A percentile compares a stretch with the other conserved stretches of the same genome.
phyloP scores from a whole-genome alignment of 2,329 filamentous ascomycete species.

The Cercospora brassicicola region DNA sequence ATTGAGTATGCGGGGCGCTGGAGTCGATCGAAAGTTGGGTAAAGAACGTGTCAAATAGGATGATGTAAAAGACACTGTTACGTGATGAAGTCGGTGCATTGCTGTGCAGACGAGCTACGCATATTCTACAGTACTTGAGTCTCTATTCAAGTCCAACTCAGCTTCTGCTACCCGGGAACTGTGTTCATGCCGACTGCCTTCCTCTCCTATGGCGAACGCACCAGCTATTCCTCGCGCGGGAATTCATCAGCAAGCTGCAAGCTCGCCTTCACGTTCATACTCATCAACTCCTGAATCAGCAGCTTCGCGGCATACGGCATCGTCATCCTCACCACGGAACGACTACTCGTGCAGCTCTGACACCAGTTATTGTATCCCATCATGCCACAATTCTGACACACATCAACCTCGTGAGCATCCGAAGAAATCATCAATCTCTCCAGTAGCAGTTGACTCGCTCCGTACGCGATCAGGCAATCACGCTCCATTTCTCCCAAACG shows the following conservation, averaged over 20 bases:
- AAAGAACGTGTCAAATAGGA: not conserved
- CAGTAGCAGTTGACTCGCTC: slow-evolving; percentile 84
- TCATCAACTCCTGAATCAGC: slow-evolving; percentile 90
- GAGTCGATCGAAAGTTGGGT: not conserved
- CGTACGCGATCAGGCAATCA: slow-evolving; percentile 96
- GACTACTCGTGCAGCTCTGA: slow-evolving; percentile 83
- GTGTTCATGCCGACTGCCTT: not conserved
- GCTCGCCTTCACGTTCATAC: slow-evolving; percentile 96
- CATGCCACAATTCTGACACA: slow-evolving; percentile 89
- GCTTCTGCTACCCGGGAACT: not conserved
- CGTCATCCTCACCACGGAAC: slow-evolving; percentile 84
- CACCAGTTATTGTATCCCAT: slow-evolving; percentile 97
- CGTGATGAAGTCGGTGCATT: not conserved
- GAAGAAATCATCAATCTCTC: slow-evolving; percentile 94
- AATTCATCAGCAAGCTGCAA: slow-evolving; percentile 94
- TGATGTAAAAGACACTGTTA: not conserved
- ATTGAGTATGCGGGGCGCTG: not conserved
- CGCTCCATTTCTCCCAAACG: slow-evolving; percentile 98
- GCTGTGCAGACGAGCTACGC: not conserved
- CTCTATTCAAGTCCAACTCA: not conserved
- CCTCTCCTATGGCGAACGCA: not conserved
- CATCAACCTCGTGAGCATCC: slow-evolving; percentile 86
- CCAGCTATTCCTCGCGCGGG: slow-evolving; percentile 49
- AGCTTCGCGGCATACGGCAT: slow-evolving; percentile 98
- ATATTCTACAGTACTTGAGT: not conserved